A percentile compares a stretch with the other conserved stretches of the same genome.
These are phyloP conservation scores for Lachancea waltii DNA, from an alignment of 805 yeast species.

Conservation along the genomic window DNA sequence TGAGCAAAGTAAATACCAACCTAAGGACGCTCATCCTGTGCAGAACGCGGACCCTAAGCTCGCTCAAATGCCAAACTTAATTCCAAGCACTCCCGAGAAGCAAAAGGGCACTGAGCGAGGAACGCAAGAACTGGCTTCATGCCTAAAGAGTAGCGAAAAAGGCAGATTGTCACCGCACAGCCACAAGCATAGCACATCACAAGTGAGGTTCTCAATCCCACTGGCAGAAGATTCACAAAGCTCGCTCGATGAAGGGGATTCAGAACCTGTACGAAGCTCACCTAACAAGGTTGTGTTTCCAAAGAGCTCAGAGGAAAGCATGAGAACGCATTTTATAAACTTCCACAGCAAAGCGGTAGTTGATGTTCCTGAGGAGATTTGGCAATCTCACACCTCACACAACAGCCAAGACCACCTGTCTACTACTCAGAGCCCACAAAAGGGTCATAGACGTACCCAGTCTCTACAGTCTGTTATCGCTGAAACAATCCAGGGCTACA, in stretches of 20 bases:
- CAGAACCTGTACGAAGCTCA: conserved; percentile 11
- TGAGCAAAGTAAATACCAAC: too few relatives aligned
- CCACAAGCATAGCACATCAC: conserved; percentile 14
- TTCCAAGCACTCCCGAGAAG: conserved; percentile 2
- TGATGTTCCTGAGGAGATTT: conserved; percentile 28
- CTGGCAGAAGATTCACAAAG: conserved; percentile 1
- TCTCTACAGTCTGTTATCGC: conserved; percentile 28
- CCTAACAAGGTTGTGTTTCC: conserved; percentile 31
- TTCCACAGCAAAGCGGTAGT: conserved; percentile 25
- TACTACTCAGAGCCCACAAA: neutral
- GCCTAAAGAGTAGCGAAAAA: conserved; percentile 7
- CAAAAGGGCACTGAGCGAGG: neutral
- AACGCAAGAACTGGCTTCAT: conserved; percentile 6
- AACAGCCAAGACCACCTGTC: neutral
- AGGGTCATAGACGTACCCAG: conserved; percentile 5
- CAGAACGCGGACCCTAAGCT: neutral
- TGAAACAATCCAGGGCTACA: conserved; percentile 19
- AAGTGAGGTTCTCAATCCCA: conserved; percentile 30
- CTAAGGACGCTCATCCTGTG: too few relatives aligned
- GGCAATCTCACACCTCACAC: conserved; percentile 22
- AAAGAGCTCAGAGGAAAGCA: conserved; percentile 8
- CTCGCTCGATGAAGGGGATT: neutral
- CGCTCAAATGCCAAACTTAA: neutral
- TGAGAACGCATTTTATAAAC: conserved; percentile 20
- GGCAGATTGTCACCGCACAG: neutral